A percentile compares a stretch with the other conserved stretches of the same genome.
phyloP scores from a whole-genome alignment of 352 stramenopile genomes.

The Phytopythium cucurbitacearum region DNA sequence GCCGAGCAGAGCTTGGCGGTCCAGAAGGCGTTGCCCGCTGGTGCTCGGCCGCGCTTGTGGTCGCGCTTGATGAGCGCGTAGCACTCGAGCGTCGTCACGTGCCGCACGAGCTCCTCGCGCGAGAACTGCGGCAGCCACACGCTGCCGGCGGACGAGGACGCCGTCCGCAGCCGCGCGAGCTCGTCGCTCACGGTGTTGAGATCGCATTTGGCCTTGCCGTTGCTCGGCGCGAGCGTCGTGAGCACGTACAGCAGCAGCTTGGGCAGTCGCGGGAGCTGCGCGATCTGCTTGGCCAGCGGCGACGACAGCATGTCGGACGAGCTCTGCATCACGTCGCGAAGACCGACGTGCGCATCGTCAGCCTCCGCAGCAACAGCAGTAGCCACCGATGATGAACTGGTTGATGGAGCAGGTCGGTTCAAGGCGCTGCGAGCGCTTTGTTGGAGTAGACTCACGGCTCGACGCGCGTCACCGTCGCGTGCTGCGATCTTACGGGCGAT shows the following conservation, averaged over 20 bases:
- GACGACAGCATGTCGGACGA: constrained; percentile 32
- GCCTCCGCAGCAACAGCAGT: not conserved
- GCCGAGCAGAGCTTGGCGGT: constrained; percentile 40
- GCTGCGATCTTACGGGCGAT: constrained; percentile 65
- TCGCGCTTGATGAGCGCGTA: constrained; percentile 57
- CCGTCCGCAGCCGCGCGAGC: constrained; percentile 30
- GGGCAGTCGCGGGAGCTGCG: constrained; percentile 53
- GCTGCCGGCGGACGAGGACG: constrained; percentile 12
- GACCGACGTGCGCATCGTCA: constrained; percentile 15
- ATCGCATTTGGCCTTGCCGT: constrained; percentile 21
- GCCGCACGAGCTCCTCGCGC: constrained; percentile 52
- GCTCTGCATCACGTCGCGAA: constrained; percentile 36
- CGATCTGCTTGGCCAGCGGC: constrained; percentile 42
- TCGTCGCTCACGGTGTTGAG: constrained; percentile 45
- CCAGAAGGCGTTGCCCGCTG: constrained; percentile 27
- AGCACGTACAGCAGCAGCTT: constrained; percentile 70
- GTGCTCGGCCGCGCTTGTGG: not conserved
- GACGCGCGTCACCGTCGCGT: constrained; percentile 59
- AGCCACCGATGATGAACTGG: not conserved
- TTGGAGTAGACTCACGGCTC: constrained; percentile 55
- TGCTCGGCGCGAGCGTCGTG: constrained; percentile 42
- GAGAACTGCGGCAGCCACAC: constrained; percentile 59
- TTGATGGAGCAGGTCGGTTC: constrained; percentile 8
- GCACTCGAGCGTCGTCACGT: constrained; percentile 63
- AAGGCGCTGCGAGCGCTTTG: constrained; percentile 43